Evolutionary conservation across 768 basidiomycete genomes (phyloP).

Genomic region (Dacryopinax primogenitus): DNA sequence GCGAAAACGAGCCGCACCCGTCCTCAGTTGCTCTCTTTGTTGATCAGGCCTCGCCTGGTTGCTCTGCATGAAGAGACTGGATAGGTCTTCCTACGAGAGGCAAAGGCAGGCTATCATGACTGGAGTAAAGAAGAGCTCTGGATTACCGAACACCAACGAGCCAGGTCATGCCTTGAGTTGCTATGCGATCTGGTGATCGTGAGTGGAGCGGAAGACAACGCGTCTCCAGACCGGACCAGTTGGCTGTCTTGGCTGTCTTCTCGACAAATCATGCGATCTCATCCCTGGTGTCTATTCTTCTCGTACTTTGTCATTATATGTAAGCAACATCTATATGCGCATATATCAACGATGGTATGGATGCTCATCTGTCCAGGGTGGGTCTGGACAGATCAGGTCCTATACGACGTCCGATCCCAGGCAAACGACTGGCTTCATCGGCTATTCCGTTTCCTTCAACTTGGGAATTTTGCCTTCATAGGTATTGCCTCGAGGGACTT

Average conservation of each 20-base stretch:
- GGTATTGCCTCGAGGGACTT: conserved; percentile 7
- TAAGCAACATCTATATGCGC: background rate
- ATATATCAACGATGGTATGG: background rate
- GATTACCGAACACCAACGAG: background rate
- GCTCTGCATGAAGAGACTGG: background rate
- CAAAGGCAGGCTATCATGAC: background rate
- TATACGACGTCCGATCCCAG: conserved; percentile 10
- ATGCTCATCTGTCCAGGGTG: conserved; percentile 2
- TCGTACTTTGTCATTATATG: conserved; percentile 6
- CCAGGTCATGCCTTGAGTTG: background rate
- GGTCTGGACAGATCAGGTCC: conserved; percentile 10
- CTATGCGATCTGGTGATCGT: background rate
- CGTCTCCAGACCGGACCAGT: background rate
- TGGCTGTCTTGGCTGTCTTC: background rate
- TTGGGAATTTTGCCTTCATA: background rate
- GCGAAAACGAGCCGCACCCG: background rate
- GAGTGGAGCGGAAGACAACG: background rate
- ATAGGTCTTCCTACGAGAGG: background rate
- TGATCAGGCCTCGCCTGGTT: background rate
- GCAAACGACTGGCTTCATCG: conserved; percentile 10
- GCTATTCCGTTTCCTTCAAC: conserved; percentile 7
- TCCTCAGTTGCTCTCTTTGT: background rate
- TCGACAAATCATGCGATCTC: background rate
- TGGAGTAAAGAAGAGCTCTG: background rate
- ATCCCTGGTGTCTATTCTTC: background rate